These are phyloP conservation scores for Phaeoacremonium minimum DNA, from an alignment of 2,329 filamentous ascomycete species.

Conservation along the genomic window DNA sequence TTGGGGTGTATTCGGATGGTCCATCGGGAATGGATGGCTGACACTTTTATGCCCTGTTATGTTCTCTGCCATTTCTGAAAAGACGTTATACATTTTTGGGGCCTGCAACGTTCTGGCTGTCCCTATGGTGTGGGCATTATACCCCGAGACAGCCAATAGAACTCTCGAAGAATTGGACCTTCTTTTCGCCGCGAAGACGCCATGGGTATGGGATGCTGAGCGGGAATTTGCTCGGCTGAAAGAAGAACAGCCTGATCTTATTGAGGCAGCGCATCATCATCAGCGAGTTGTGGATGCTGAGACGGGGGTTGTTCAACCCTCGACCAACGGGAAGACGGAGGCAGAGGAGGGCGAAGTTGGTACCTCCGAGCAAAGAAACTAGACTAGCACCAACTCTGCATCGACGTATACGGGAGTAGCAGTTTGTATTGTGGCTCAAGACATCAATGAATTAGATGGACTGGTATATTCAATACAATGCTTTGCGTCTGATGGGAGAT, in stretches of 20 bases:
- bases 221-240: slow-evolving; percentile 13
- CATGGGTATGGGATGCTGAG: slow-evolving; percentile 13
- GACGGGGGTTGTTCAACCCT: slow-evolving; percentile 24
- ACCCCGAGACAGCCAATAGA: slow-evolving; percentile 69
- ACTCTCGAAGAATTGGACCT: slow-evolving; percentile 74
- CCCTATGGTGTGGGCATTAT: slow-evolving; percentile 68
- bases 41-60: slow-evolving; percentile 52
- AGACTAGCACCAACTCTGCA: too few species aligned
- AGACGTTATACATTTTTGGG: slow-evolving; percentile 71
- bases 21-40: slow-evolving; percentile 55
- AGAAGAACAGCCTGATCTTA: slow-evolving; percentile 11
- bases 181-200: slow-evolving; percentile 53
- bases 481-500: too few species aligned
- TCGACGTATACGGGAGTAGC: too few species aligned
- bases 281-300: neutral
- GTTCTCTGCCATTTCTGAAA: slow-evolving; percentile 61
- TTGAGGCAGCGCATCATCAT: slow-evolving; percentile 3
- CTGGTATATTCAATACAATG: too few species aligned
- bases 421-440: too few species aligned
- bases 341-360: neutral
- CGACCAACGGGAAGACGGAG: neutral
- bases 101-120: slow-evolving; percentile 62
- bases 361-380: neutral
- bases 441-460: too few species aligned
- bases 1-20: slow-evolving; percentile 72